phyloP scores from a whole-genome alignment of 768 basidiomycete species.

The Lactifluus echinatus region DNA sequence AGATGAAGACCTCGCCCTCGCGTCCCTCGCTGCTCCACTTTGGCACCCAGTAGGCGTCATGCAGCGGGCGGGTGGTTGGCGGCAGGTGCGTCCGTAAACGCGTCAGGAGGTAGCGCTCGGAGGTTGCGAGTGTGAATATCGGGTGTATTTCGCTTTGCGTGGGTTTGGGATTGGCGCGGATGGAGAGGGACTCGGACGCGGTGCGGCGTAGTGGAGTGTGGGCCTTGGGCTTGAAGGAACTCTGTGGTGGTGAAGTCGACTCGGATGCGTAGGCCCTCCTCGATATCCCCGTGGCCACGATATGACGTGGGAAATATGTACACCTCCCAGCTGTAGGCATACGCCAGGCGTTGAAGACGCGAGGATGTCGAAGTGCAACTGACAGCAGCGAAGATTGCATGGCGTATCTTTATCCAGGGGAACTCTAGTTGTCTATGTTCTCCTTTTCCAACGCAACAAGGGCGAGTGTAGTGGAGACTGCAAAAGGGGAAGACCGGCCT shows the following conservation, averaged over 20 bases:
- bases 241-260: neutral
- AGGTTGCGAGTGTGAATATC: conserved; percentile 79
- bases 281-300: neutral
- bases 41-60: conserved; percentile 77
- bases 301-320: neutral
- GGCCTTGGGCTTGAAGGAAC: conserved; percentile 57
- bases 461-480: neutral
- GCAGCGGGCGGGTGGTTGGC: conserved; percentile 46
- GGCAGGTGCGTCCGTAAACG: conserved; percentile 51
- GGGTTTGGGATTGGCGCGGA: conserved; percentile 79
- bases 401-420: neutral
- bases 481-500: neutral
- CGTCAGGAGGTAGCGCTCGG: conserved; percentile 69
- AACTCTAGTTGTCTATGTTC: neutral
- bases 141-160: conserved; percentile 73
- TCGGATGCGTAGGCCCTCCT: conserved; percentile 8
- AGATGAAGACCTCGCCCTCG: conserved; percentile 82
- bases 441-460: neutral
- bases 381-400: conserved; percentile 3
- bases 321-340: neutral
- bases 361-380: neutral
- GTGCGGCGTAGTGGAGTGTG: conserved; percentile 73
- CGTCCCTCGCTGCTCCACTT: conserved; percentile 44
- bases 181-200: conserved; percentile 77
- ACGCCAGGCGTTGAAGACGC: neutral